Base-by-base conservation (phyloP, 805 yeast genomes). In the Candida succiphila region DNA sequence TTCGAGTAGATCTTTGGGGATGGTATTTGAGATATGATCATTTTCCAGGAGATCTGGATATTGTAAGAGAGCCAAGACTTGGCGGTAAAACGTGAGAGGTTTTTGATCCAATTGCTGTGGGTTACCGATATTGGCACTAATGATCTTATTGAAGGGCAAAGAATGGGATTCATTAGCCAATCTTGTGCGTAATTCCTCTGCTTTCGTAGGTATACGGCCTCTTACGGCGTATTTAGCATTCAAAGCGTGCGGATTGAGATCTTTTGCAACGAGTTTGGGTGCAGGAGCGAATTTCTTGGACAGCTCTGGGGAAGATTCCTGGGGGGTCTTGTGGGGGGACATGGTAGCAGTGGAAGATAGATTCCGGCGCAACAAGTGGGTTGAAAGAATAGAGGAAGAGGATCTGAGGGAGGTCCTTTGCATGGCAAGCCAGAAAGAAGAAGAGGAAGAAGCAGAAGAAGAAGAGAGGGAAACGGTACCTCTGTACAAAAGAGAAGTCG, bases 41-140 rank as follows among this genome's bases (percentile, higher is more conserved):
- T 56, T 49, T 17, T 65, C 49, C 28, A 88, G 46, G 33, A 88
- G 57, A 21, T 67, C 72, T 1, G 98, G 97, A 54, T 84, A 81
- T 60, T 92, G 96, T 45, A 89, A 61, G 29, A 88, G 57, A 1
- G 96, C 74, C 38, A 89, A 63, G 4, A 88, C 95, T 54, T 88
- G 94, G 48, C 99, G 72, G 59, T 86, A 88, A 65, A 92, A 92
- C n/a, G 95, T 84, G 46, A 92, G 66, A 1, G 99, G 98, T 49
- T 78, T 71, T 58, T 92, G 99, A 45, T 86, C 89, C 52, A 92
- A 67, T 55, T 89, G 97, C 59, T 92, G 99, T 2, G 99, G 99
- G 54, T 92, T 92, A 21, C 99, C 99, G 41, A 92, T 92, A 54
- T 92, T 92, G 42, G 96, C 92, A 49, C 75, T 78, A 52, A 94